Percentiles rank a stretch among this genome's conserved stretches.
phyloP scores from a whole-genome alignment of 2,329 filamentous ascomycete species.

The Pestalotiopsis fici region DNA sequence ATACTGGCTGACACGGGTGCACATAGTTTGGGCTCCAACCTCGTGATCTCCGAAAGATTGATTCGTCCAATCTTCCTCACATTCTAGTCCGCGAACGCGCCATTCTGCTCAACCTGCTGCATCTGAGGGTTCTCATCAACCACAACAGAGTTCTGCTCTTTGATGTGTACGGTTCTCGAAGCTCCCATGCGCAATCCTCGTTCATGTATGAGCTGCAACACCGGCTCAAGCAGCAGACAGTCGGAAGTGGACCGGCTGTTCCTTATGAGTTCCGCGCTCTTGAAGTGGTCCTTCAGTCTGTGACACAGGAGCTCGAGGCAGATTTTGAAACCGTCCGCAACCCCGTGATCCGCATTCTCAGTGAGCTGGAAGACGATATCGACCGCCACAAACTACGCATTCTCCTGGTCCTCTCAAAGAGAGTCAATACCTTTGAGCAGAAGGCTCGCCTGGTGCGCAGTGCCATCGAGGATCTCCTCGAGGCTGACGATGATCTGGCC shows the following conservation, averaged over 20 bases:
- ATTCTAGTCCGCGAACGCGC: conserved; percentile 92
- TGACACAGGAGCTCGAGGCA: conserved; percentile 86
- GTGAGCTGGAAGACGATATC: conserved; percentile 94
- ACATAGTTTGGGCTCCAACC: conserved; percentile 83
- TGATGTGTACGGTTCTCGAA: conserved; percentile 91
- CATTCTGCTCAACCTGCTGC: conserved; percentile 94
- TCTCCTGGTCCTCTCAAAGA: conserved; percentile 91
- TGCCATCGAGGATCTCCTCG: conserved; percentile 90
- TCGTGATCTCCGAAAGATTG: conserved; percentile 95
- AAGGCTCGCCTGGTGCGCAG: conserved; percentile 93
- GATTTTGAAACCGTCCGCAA: conserved; percentile 94
- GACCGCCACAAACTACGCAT: conserved; percentile 91
- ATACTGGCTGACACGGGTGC: not conserved
- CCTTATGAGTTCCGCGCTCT: conserved; percentile 96
- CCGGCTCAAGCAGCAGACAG: conserved; percentile 80
- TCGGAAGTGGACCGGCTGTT: conserved; percentile 62
- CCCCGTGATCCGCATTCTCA: conserved; percentile 84
- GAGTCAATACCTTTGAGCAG: conserved; percentile 95
- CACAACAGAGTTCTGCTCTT: conserved; percentile 92
- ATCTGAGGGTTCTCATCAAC: conserved; percentile 94
- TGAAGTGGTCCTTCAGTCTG: conserved; percentile 91
- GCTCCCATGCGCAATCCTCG: conserved; percentile 91
- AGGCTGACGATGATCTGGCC: conserved; percentile 92
- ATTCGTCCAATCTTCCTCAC: conserved; percentile 91
- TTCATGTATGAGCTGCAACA: conserved; percentile 98